Evolutionary conservation across 2,329 filamentous ascomycete genomes (phyloP), one percentile per base, ranked within the genome.

Genomic region (Colletotrichum tofieldiae): DNA sequence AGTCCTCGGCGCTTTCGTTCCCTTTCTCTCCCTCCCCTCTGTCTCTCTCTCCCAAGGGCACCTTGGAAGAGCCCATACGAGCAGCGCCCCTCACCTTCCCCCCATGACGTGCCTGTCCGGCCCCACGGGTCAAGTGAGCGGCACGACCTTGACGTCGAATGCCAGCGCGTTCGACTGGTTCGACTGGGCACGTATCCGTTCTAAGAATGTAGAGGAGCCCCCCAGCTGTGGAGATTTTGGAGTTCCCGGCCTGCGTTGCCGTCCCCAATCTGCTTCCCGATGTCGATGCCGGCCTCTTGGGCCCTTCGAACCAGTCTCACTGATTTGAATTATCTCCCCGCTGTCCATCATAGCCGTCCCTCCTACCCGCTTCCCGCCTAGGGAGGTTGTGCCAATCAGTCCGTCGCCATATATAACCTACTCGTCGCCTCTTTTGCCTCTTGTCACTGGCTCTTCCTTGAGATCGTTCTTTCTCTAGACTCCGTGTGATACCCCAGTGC

Each of bases 201-300:
- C 32, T 20, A n/a, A 49, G 9, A 62, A 37, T 29, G 20, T 47
- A 49, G 8, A 23, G 7, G 49, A 16, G 43, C 20, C 32, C 43
- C 60, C 47, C 32, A 16, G 55, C 20, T 55, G 51, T 58, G 70
- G 65, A 39, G 59, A 64, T 47, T 70, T 58, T 72, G 70, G 66
- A 69, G 65, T 69, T 72, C 59, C 70, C 65, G 65, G 65, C 32
- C 47, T 64, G 52, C 39, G 45, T 72, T 72, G 70, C 65, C 70
- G 70, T 59, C 45, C 52, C 58, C 45, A 32, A 45, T 55, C 54
- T 72, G 29, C 47, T 69, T 72, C 67, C 70, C 70, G 70, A 64
- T 35, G 26, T 72, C 45, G 41, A 47, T 69, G 70, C 70, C 65
- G 70, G 54, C 54, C 60, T 71, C 51, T 68, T 60, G 49, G 67